phyloP scores from a whole-genome alignment of 2,329 filamentous ascomycete species.

The Leptographium galeiforme region DNA sequence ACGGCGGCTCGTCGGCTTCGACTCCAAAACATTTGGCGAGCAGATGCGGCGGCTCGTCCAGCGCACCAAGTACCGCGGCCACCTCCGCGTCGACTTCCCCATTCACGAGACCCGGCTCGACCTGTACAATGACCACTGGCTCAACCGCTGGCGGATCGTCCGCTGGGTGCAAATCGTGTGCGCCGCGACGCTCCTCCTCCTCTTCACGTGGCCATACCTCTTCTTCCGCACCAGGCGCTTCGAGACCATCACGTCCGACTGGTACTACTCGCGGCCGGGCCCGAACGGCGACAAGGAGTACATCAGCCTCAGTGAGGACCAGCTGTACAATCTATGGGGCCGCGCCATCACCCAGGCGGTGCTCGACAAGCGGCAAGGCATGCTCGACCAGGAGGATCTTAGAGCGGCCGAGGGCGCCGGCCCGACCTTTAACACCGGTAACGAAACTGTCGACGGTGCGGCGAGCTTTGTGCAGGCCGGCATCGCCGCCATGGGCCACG shows the following conservation, averaged over 20 bases:
- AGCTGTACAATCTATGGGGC: constrained; percentile 52
- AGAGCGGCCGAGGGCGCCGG: constrained; percentile 25
- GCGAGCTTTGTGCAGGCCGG: constrained; percentile 32
- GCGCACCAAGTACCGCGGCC: constrained; percentile 54
- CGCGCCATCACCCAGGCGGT: constrained; percentile 46
- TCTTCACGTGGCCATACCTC: constrained; percentile 59
- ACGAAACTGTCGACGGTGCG: constrained; percentile 24
- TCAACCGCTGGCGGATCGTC: constrained; percentile 53
- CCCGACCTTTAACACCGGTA: constrained; percentile 22
- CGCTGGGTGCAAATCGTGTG: constrained; percentile 52
- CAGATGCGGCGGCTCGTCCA: constrained; percentile 44
- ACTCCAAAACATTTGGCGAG: constrained; percentile 37
- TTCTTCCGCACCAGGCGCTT: constrained; percentile 55
- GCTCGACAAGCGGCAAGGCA: constrained; percentile 39
- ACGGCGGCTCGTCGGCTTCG: constrained; percentile 44
- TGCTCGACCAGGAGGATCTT: constrained; percentile 44
- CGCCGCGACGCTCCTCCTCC: constrained; percentile 52
- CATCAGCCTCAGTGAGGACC: constrained; percentile 38
- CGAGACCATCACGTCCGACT: constrained; percentile 48
- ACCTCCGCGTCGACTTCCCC: constrained; percentile 45
- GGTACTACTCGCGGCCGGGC: constrained; percentile 35
- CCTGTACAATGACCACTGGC: constrained; percentile 47
- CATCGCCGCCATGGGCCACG: constrained; percentile 34
- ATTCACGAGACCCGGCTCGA: constrained; percentile 41
- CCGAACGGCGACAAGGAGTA: constrained; percentile 29